Conservation (phyloP, 495 filamentous ascomycete species). For the Daldinia caldariorum region DNA sequence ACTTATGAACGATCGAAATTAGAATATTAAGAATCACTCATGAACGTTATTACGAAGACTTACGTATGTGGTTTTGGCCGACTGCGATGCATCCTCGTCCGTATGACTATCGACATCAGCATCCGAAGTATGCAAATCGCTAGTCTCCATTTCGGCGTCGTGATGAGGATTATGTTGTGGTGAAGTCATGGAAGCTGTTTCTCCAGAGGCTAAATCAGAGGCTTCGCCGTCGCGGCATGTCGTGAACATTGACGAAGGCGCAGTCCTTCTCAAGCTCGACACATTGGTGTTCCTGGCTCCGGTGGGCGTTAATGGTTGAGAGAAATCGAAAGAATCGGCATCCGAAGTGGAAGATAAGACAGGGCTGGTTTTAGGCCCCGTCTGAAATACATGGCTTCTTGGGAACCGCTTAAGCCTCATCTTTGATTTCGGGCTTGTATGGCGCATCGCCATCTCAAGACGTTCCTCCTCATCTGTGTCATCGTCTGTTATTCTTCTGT, state of each 20-base stretch:
- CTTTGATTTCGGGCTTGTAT: slow-evolving; percentile 34
- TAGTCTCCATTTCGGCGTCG: slow-evolving; percentile 38
- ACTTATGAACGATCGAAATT: not conserved
- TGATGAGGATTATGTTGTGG: slow-evolving; percentile 20
- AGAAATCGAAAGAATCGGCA: slow-evolving; percentile 48
- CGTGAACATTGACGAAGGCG: slow-evolving; percentile 17
- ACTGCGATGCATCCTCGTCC: slow-evolving; percentile 34
- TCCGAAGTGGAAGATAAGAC: slow-evolving; percentile 33
- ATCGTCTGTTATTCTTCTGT: slow-evolving; percentile 47
- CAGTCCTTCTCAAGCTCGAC: slow-evolving; percentile 6
- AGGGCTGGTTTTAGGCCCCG: slow-evolving; percentile 35
- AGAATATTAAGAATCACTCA: not conserved
- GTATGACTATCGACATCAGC: slow-evolving; percentile 45
- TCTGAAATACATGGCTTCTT: slow-evolving; percentile 42
- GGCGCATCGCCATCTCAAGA: slow-evolving; percentile 50
- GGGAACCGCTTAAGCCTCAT: slow-evolving; percentile 47
- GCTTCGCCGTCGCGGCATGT: not conserved
- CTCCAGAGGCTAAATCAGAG: slow-evolving; percentile 6
- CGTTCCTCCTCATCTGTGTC: slow-evolving; percentile 56
- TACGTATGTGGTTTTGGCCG: not conserved
- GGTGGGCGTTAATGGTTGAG: slow-evolving; percentile 45
- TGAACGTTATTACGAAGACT: slow-evolving; percentile 1
- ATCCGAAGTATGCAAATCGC: slow-evolving; percentile 45
- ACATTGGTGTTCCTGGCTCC: slow-evolving; percentile 5
- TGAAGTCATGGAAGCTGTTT: slow-evolving; percentile 40